phyloP scores from a whole-genome alignment of 768 basidiomycete species.

The Erythrobasidium yunnanense region DNA sequence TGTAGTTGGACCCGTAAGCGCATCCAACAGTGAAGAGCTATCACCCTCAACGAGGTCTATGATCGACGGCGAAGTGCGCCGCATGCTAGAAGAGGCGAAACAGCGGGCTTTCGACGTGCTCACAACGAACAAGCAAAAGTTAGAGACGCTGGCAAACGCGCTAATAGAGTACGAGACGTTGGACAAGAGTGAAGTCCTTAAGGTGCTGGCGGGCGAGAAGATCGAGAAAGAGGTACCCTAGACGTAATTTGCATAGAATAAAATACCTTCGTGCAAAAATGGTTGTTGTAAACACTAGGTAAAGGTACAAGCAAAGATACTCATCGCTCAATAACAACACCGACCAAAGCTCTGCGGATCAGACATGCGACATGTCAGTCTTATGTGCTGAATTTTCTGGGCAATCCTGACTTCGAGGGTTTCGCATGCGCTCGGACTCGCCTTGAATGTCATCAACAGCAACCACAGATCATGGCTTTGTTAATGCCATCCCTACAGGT shows the following conservation, averaged over 20 bases:
- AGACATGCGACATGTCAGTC: background rate
- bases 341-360: too few species aligned
- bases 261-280: too few species aligned
- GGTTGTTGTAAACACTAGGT: too few species aligned
- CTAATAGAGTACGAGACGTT: conserved; percentile 93
- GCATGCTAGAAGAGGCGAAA: conserved; percentile 63
- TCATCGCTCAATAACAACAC: too few species aligned
- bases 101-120: conserved; percentile 56
- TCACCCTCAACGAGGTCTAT: conserved; percentile 66
- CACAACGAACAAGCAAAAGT: conserved; percentile 57
- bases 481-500: background rate
- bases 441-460: conserved; percentile 17
- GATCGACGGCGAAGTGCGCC: conserved; percentile 78
- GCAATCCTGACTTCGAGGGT: background rate
- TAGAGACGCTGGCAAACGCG: conserved; percentile 74
- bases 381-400: background rate
- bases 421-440: conserved; percentile 1
- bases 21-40: conserved; percentile 58
- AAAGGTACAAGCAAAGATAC: too few species aligned
- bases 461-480: background rate
- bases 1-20: conserved; percentile 59
- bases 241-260: background rate
- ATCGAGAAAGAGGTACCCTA: background rate
- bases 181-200: conserved; percentile 69
- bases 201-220: conserved; percentile 42